Evolutionary conservation across 306 rosid genomes (phyloP), one percentile per base, ranked within the genome.

Genomic region (Gastrolobium bilobum): DNA sequence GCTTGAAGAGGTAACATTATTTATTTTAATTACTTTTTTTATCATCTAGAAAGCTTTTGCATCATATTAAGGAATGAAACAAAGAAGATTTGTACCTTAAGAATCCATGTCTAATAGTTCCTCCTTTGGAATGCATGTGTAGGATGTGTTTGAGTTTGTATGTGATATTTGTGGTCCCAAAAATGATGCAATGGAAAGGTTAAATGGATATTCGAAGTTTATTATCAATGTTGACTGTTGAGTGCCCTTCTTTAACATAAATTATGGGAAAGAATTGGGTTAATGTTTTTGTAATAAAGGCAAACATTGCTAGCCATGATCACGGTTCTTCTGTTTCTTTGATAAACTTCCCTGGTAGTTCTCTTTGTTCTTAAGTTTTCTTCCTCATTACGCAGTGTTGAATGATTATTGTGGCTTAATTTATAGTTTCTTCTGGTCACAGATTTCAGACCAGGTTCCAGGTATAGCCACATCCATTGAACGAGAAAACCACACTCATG

Each of bases 371-470:
- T 26, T 39, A 8, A 6, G 57, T 56, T 30, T 56, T 35, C 44
- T 31, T 71, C 48, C 5, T 72, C 40, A 35, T 31, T 40, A 40
- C 59, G 47, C 56, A 79, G 51, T 77, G 76, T 60, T 65, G 67
- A 72, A 42, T 51, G 60, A 73, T 76, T 64, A 20, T 76, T 60
- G 29, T 20, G 2, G 30, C 65, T 37, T 48, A 68, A 50, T 66
- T 66, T 61, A 73, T 58, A 30, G 63, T 71, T 42, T 77, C 42
- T 65, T 43, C 53, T 66, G 88, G 80, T 82, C 67, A 80, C 87
- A 93, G 99, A 91, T 93, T 63, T 79, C 87, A 58, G 78, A 81
- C 81, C 93, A 90, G 85, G 92, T 87, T 85, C 98, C 99, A 26
- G 91, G 83, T 54, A 76, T 87, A 54, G 60, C 71, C 53, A 31